phyloP scores from a whole-genome alignment of 169 alveolate genomes.

The Plasmodium cynomolgi region DNA sequence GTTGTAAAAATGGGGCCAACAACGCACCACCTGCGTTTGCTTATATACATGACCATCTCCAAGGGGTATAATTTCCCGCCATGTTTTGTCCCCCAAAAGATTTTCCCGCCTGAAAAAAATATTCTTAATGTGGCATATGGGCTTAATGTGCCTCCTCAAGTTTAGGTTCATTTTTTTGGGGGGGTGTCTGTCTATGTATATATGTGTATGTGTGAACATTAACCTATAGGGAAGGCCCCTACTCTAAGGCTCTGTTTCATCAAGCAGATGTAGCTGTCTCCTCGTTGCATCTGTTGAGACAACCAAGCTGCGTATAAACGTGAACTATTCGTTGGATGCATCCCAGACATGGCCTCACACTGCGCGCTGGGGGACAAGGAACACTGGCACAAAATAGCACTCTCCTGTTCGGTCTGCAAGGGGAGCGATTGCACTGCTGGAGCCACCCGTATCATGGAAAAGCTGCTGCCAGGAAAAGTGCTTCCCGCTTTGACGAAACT shows the following conservation, averaged over 20 bases:
- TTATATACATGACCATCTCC: not conserved
- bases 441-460: not conserved
- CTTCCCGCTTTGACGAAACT: not conserved
- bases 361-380: not conserved
- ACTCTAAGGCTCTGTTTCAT: not conserved
- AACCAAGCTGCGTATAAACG: not conserved
- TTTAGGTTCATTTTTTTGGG: constrained; percentile 16
- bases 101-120: constrained; percentile 23
- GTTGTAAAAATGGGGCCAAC: constrained; percentile 15
- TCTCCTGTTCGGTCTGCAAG: not conserved
- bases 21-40: not conserved
- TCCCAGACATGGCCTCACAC: not conserved
- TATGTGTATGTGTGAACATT: not conserved
- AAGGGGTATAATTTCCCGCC: not conserved
- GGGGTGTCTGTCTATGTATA: not conserved
- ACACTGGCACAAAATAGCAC: not conserved
- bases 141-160: constrained; percentile 42
- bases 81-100: not conserved
- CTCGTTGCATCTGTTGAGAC: not conserved
- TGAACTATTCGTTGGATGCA: not conserved
- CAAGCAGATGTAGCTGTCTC: not conserved
- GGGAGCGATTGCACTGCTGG: not conserved
- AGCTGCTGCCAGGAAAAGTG: not conserved
- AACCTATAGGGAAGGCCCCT: not conserved
- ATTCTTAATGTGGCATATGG: constrained; percentile 31